Evolutionary conservation across 768 basidiomycete species (phyloP), one percentile per base, ranked within the genome.

Genomic region (Leccinum longicurvipes): DNA sequence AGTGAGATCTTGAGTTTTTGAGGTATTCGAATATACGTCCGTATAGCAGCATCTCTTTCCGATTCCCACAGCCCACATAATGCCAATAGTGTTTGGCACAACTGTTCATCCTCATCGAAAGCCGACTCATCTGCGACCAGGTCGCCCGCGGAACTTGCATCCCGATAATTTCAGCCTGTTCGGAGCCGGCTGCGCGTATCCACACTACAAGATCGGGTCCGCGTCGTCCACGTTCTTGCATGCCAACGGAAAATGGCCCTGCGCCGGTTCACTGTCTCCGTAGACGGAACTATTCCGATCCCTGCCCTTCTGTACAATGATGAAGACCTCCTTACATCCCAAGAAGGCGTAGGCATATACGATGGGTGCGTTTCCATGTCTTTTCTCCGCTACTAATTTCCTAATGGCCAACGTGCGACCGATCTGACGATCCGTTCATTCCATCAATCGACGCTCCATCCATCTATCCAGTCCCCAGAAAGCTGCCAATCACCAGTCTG

Each of bases 261-360:
- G 29, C 79, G 78, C 60, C 78, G 81, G 36, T 85, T 78, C 67
- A 80, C 83, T 36, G 74, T 70, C 62, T 60, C 73, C 23, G 75
- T 89, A 5, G 90, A 93, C 59, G 90, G 89, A 21, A 84, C 86
- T 1, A 90, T 92, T 41, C 91, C 92, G 5, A 75, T 92, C 15
- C 77, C 77, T 23, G 91, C 90, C 1, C 75, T 91, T 15, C 76
- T 94, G 0, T 93, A 91, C 65, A 77, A 82, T 14, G 91, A 93
- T 54, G 96, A 98, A 72, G 83, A 84, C 45, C 74, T 90, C 28
- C 73, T 90, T 2, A 77, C 82, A 7, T 82, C 79, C 45, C 91
- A 93, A 66, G 88, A 92, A 45, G 76, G 75, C 50, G 86, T 98
- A 6, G 95, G 95, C 1, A 85, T 98, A 53, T 98, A 98, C 65